Percentiles rank a stretch among this genome's conserved stretches.
These are phyloP conservation scores for Jamesozyma spencerorum DNA, from an alignment of 805 yeast species.

Conservation along the genomic window DNA sequence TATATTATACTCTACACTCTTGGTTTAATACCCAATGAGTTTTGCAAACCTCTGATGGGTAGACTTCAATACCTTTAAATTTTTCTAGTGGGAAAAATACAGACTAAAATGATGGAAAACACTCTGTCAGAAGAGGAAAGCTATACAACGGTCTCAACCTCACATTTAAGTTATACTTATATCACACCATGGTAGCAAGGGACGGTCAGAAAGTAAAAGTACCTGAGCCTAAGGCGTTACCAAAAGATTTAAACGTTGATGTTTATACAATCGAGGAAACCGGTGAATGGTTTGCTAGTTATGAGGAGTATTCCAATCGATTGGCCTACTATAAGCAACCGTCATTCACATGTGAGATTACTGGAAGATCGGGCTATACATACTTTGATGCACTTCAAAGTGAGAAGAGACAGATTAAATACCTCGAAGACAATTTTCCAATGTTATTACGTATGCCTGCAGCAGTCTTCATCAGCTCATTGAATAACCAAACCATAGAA, in stretches of 20 bases:
- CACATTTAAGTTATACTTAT: no score
- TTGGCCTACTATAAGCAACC: conserved; percentile 58
- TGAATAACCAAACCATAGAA: conserved; percentile 68
- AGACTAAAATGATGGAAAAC: no score
- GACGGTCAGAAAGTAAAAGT: background rate
- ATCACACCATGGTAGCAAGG: background rate
- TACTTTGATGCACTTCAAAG: conserved; percentile 76
- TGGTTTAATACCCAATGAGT: no score
- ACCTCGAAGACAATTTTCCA: conserved; percentile 70
- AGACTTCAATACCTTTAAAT: no score
- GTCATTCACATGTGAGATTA: conserved; percentile 84
- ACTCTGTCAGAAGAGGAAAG: no score
- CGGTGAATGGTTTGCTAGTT: conserved; percentile 75
- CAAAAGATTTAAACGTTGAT: conserved; percentile 37
- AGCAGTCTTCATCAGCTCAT: conserved; percentile 66
- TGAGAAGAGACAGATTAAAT: conserved; percentile 49
- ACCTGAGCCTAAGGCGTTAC: conserved; percentile 11
- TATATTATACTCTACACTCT: no score
- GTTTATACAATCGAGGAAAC: conserved; percentile 78
- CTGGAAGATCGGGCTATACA: conserved; percentile 80
- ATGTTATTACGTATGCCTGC: conserved; percentile 83
- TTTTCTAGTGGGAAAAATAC: no score
- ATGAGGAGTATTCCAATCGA: conserved; percentile 61
- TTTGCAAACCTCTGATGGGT: no score
- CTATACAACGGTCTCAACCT: no score